Base-by-base conservation (phyloP, 1,139 yeast genomes). In the Saccharomyces hybrid region DNA sequence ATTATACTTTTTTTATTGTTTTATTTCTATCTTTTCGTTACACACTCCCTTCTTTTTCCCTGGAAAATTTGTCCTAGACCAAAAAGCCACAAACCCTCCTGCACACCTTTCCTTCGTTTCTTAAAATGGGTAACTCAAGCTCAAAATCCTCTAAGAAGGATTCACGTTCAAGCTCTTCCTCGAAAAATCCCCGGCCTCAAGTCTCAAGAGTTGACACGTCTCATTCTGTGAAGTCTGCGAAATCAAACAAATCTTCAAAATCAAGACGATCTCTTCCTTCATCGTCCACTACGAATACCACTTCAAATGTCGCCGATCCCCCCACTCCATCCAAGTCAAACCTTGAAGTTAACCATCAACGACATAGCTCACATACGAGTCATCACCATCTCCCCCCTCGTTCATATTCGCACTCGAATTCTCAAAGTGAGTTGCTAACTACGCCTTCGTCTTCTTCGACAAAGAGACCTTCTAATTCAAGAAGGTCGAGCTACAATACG, bases 401-500 rank as follows among this genome's bases (percentile, higher is more conserved):
- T 12, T 46, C 54, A 31, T 46, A 48, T 16, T 29, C 51, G 16
- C 51, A 26, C n/a, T 48, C 51, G 6, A 38, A 48, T n/a, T 48
- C 51, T 16, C 51, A 48, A 32, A 28, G 19, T 29, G 26, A 26
- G n/a, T 28, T 42, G 42, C 48, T 57, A 50, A 42, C 52, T 16
- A 46, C 46, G 42, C 48, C 57, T 46, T 49, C 57, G 8, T 50
- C 58, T 16, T 52, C 16, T 28, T 49, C 60, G 19, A 52, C 55
- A 21, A 56, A 57, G 32, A 57, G 49, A 47, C 55, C 55, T 21
- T 50, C 53, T 21, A 49, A 55, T 16, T 57, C 57, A 4, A 59
- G 63, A 52, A 57, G 66, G 50, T 57, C 64, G 16, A 63, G 66
- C 55, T 60, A 60, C 48, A 59, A 60, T 44, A 58, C 60, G 2